phyloP scores from a whole-genome alignment of 2,329 filamentous ascomycete genomes.

The Herpotrichia juniperi region DNA sequence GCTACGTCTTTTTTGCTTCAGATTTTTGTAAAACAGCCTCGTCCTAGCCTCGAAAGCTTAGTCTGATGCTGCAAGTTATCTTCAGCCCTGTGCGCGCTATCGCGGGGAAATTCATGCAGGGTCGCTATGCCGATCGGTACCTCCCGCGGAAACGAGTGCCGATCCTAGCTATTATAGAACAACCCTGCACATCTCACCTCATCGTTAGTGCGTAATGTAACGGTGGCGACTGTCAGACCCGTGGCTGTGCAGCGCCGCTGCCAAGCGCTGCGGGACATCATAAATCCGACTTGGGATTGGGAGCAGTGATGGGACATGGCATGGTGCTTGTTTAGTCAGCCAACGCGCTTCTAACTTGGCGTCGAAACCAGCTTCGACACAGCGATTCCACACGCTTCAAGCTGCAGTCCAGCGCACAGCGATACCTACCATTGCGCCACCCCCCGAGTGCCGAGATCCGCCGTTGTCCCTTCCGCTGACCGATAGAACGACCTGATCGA shows the following conservation, averaged over 20 bases:
- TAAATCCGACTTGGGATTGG: conserved; percentile 19
- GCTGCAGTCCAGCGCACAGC: conserved; percentile 1
- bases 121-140: conserved; percentile 8
- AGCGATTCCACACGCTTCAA: conserved; percentile 22
- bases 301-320: conserved; percentile 9
- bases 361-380: conserved; percentile 2
- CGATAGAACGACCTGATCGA: conserved; percentile 1
- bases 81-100: conserved; percentile 4
- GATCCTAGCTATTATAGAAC: conserved; percentile 11
- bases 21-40: conserved; percentile 3
- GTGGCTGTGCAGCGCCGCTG: conserved; percentile 12
- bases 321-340: conserved; percentile 1
- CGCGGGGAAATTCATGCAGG: conserved; percentile 4
- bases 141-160: conserved; percentile 10
- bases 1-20: not conserved
- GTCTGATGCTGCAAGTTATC: conserved; percentile 1
- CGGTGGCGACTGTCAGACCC: conserved; percentile 10
- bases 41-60: not conserved
- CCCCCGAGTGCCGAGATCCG: not conserved
- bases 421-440: not conserved
- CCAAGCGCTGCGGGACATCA: conserved; percentile 18
- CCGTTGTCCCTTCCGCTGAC: conserved; percentile 2
- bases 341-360: conserved; percentile 4
- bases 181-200: conserved; percentile 11
- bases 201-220: conserved; percentile 14